phyloP scores from a whole-genome alignment of 139 green algal genomes.

The Parachlorella kessleri region DNA sequence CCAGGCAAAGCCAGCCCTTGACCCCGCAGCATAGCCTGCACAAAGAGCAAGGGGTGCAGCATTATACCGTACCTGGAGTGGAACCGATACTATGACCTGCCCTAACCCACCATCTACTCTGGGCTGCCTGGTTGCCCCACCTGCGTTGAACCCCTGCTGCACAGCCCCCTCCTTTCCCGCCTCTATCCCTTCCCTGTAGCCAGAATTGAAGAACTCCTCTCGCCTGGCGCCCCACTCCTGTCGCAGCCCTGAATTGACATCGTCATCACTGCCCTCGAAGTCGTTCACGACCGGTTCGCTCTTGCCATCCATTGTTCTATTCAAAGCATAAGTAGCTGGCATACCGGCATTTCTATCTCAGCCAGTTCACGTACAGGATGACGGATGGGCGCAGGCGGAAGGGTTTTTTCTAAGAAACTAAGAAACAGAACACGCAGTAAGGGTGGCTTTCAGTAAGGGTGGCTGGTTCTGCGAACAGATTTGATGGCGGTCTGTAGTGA shows the following conservation, averaged over 20 bases:
- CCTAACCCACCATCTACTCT: too few relatives aligned
- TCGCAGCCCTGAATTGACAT: conserved; percentile 22
- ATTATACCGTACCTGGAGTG: neutral
- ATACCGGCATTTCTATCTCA: neutral
- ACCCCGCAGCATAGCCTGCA: conserved; percentile 30
- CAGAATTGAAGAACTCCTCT: conserved; percentile 27
- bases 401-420: too few relatives aligned
- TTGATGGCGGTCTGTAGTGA: too few relatives aligned
- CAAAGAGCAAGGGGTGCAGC: neutral
- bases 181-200: conserved; percentile 37
- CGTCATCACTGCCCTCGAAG: neutral
- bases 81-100: neutral
- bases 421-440: too few relatives aligned
- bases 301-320: neutral
- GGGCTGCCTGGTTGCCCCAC: too few relatives aligned
- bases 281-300: too few relatives aligned
- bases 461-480: too few relatives aligned
- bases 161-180: conserved; percentile 41
- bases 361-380: neutral
- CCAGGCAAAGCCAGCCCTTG: conserved; percentile 27
- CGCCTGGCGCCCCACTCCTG: conserved; percentile 32
- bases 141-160: conserved; percentile 40
- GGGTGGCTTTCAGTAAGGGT: too few relatives aligned
- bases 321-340: neutral
- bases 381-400: too few relatives aligned